Conservation (phyloP, 2,329 filamentous ascomycete genomes). For the Sordariomycetes sp. region DNA sequence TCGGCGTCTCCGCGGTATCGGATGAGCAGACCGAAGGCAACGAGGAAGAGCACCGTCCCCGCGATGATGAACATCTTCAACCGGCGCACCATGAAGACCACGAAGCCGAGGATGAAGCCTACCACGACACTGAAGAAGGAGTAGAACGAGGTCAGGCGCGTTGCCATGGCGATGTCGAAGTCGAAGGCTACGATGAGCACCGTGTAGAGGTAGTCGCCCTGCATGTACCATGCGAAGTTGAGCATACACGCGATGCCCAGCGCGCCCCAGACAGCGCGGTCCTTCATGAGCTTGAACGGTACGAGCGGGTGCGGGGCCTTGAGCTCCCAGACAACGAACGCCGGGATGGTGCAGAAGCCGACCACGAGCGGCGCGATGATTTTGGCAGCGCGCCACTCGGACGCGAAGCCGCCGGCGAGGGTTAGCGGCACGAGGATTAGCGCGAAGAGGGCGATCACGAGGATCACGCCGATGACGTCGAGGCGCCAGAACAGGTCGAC, state of each 20-base stretch:
- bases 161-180: conserved; percentile 44
- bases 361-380: conserved; percentile 33
- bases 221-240: conserved; percentile 51
- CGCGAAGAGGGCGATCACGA: conserved; percentile 33
- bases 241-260: conserved; percentile 46
- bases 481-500: conserved; percentile 35
- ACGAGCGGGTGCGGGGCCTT: conserved; percentile 41
- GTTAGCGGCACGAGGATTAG: conserved; percentile 34
- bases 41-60: conserved; percentile 49
- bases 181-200: conserved; percentile 51
- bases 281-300: conserved; percentile 49
- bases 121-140: conserved; percentile 44
- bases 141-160: conserved; percentile 50
- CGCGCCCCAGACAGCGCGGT: conserved; percentile 54
- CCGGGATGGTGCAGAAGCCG: conserved; percentile 34
- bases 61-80: conserved; percentile 54
- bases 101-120: conserved; percentile 42
- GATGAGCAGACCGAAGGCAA: conserved; percentile 56
- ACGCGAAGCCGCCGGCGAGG: conserved; percentile 25
- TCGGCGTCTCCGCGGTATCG: conserved; percentile 44
- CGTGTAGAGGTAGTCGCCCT: conserved; percentile 54
- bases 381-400: conserved; percentile 24
- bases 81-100: conserved; percentile 46
- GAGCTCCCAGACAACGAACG: conserved; percentile 38
- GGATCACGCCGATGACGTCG: conserved; percentile 31